A percentile compares a stretch with the other conserved stretches of the same genome.
Evolutionary conservation across 371 early-diverging fungal species (phyloP).

Genomic region (Mucor saturninus): DNA sequence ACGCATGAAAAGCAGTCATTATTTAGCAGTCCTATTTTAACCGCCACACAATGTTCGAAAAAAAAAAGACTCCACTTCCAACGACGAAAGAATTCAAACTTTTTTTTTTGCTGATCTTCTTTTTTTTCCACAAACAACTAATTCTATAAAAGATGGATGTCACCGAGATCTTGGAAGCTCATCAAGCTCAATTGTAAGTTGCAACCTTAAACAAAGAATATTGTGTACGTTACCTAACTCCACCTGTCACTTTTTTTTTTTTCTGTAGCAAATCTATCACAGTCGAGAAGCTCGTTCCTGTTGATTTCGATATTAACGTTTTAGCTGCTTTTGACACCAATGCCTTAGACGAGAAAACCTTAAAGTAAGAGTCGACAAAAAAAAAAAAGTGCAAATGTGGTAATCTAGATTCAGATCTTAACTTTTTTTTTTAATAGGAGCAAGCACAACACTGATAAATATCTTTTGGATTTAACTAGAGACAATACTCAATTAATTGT

Average conservation of each 20-base stretch:
- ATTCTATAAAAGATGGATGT: conserved; percentile 34
- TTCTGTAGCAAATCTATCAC: conserved; percentile 61
- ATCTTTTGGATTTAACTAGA: conserved; percentile 75
- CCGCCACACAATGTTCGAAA: background rate
- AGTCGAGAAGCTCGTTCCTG: conserved; percentile 78
- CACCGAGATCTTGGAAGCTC: conserved; percentile 69
- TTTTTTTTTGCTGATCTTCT: background rate
- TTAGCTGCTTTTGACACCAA: conserved; percentile 83
- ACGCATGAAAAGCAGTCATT: conserved; percentile 1
- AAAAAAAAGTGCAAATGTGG: background rate
- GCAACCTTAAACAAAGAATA: background rate
- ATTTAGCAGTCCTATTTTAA: background rate
- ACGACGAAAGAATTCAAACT: background rate
- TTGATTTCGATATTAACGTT: conserved; percentile 86
- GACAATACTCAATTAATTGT: conserved; percentile 88
- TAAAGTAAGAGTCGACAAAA: conserved; percentile 46
- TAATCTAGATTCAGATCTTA: background rate
- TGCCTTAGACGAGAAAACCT: conserved; percentile 68
- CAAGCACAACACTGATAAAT: conserved; percentile 50
- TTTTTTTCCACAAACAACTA: background rate
- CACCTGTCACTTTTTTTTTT: conserved; percentile 7
- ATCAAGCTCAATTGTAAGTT: conserved; percentile 63
- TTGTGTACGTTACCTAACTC: background rate
- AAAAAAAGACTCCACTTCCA: conserved; percentile 3
- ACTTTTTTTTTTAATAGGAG: conserved; percentile 7